Base-by-base conservation (phyloP, 345 rosid genomes). In the Schrenkiella parvula region DNA sequence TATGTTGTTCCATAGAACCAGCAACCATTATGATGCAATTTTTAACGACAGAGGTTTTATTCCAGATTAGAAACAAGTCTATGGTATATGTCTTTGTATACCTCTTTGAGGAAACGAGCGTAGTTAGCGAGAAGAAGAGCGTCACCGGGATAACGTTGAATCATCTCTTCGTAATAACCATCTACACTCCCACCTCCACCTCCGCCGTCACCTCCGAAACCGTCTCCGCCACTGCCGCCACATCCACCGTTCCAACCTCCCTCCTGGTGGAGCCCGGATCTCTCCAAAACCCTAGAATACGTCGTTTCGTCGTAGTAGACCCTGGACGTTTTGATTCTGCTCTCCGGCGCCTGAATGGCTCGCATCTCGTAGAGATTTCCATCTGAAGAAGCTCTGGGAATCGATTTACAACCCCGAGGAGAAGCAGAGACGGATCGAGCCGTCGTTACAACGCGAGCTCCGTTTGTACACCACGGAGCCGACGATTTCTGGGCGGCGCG, bases 71-170 rank as follows among this genome's bases (percentile, higher is more conserved):
- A 34, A 34, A 32, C 28, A 44, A 55, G 3, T 14, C 25, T 52
- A 52, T 52, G 35, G 14, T 39, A 14, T n/a, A 23, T 64, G 13
- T 32, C 5, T 13, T 8, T 67, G 5, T 26, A 13, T 68, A 87
- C 92, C 86, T 87, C 90, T 82, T 82, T 87, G 81, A 87, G 80
- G 73, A 86, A 84, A 81, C 71, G 85, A 42, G 92, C 96, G 50
- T 87, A 87, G 74, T 87, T 89, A 21, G 83, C 82, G 9, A 89
- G 90, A 48, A 87, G 68, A 58, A 85, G 83, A 34, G 81, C 57
- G 28, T 82, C 87, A 0, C 77, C 84, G 3, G 92, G 90, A 67
- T 84, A 76, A 19, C 84, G 86, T 37, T 81, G 81, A 6, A 89
- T 87, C 92, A 85, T 84, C 14, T 72, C 84, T 66, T 79, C 80